Conservation (phyloP, 1,139 yeast genomes). For the Pneumocystis jirovecii region DNA sequence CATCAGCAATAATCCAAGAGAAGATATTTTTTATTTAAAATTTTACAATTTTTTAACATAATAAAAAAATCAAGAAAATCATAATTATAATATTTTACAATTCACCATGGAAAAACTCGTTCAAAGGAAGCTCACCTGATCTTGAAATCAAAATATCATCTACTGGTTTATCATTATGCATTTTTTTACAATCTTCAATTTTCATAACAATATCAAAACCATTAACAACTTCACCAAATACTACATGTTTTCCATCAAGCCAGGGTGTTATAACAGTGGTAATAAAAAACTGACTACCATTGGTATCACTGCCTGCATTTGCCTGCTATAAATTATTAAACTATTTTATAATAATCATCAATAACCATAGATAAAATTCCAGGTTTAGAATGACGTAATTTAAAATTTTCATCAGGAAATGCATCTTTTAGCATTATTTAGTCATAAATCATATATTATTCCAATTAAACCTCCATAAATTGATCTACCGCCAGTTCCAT, state of each 20-base stretch:
- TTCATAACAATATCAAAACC: conserved; percentile 73
- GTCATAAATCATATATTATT: conserved; percentile 52
- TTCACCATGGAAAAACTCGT: background rate
- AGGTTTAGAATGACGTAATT: conserved; percentile 60
- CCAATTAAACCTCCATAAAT: conserved; percentile 77
- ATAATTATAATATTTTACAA: background rate
- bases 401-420: conserved; percentile 84
- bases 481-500: conserved; percentile 91
- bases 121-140: conserved; percentile 54
- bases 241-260: conserved; percentile 84
- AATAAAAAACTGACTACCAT: conserved; percentile 89
- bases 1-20: too few relatives aligned
- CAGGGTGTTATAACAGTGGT: conserved; percentile 58
- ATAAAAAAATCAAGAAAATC: background rate
- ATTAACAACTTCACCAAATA: conserved; percentile 73
- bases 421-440: conserved; percentile 93
- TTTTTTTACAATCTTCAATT: conserved; percentile 36
- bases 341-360: conserved; percentile 24
- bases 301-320: conserved; percentile 55
- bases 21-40: background rate
- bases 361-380: conserved; percentile 79
- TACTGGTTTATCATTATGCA: conserved; percentile 41
- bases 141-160: conserved; percentile 56
- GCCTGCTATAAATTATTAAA: background rate
- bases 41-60: background rate